phyloP scores from a whole-genome alignment of 2,329 filamentous ascomycete species.

The Chrysoporthe austroafricana region DNA sequence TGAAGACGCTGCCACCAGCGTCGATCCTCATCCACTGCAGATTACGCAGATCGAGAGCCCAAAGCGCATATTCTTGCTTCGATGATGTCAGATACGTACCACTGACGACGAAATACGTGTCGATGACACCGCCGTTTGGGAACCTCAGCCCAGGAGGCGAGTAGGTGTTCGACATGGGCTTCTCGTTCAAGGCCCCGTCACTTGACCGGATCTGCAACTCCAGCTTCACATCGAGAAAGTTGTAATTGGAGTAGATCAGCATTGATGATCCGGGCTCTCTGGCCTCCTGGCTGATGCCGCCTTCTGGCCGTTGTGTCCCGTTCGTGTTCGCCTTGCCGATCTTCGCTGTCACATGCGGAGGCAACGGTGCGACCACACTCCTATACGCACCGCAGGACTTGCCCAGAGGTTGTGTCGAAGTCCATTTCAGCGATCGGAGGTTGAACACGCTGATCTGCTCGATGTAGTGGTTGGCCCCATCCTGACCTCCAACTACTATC shows the following conservation, averaged over 20 bases:
- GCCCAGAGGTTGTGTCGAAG: conserved; percentile 81
- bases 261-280: conserved; percentile 70
- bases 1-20: conserved; percentile 90
- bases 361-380: conserved; percentile 87
- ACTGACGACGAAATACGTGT: conserved; percentile 95
- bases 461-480: conserved; percentile 98
- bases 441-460: conserved; percentile 99
- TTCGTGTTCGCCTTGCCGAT: conserved; percentile 64
- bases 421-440: conserved; percentile 92
- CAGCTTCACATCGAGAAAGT: conserved; percentile 95
- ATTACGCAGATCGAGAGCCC: conserved; percentile 87
- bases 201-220: conserved; percentile 87
- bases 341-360: conserved; percentile 65
- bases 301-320: conserved; percentile 46
- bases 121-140: conserved; percentile 93
- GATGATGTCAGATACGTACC: conserved; percentile 97
- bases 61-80: conserved; percentile 96
- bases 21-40: conserved; percentile 96
- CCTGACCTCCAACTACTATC: conserved; percentile 95
- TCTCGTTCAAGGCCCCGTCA: conserved; percentile 83
- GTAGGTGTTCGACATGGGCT: conserved; percentile 82
- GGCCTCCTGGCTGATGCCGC: conserved; percentile 56
- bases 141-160: conserved; percentile 93
- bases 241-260: conserved; percentile 99
- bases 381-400: conserved; percentile 96